A percentile compares a stretch with the other conserved stretches of the same genome.
These are phyloP conservation scores for Talaromyces pinophilus DNA, from an alignment of 2,329 filamentous ascomycete genomes.

Conservation along the genomic window DNA sequence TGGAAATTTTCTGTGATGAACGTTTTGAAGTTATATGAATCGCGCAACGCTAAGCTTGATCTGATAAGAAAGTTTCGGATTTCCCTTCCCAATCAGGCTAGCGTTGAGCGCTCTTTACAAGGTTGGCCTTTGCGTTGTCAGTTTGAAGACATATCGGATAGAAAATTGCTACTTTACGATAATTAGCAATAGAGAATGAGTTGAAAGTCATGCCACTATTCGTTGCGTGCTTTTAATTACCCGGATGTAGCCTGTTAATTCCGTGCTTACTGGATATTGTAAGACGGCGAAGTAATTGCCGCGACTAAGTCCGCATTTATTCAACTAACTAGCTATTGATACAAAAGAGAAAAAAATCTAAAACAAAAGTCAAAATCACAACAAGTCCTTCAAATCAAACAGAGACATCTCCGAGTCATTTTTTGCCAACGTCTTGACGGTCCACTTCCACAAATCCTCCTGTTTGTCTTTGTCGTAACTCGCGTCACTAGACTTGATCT, in stretches of 20 bases:
- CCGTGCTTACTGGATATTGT: background rate
- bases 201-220: background rate
- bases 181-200: background rate
- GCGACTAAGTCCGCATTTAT: background rate
- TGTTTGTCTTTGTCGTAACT: slow-evolving; percentile 50
- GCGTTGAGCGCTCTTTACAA: background rate
- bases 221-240: no score
- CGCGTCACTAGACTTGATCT: slow-evolving; percentile 45
- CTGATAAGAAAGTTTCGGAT: background rate
- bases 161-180: background rate
- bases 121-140: background rate
- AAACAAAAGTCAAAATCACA: background rate
- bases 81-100: background rate
- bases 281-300: background rate
- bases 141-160: background rate
- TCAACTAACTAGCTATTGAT: background rate
- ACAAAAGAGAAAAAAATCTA: background rate
- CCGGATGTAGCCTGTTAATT: background rate
- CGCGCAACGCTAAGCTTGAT: slow-evolving; percentile 12
- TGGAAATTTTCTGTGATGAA: background rate
- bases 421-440: slow-evolving; percentile 32
- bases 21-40: background rate
- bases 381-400: background rate
- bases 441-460: slow-evolving; percentile 55
- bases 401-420: background rate